These are phyloP conservation scores for Annona cherimola DNA, from an alignment of 164 flowering plant genomes.

Conservation along the genomic window DNA sequence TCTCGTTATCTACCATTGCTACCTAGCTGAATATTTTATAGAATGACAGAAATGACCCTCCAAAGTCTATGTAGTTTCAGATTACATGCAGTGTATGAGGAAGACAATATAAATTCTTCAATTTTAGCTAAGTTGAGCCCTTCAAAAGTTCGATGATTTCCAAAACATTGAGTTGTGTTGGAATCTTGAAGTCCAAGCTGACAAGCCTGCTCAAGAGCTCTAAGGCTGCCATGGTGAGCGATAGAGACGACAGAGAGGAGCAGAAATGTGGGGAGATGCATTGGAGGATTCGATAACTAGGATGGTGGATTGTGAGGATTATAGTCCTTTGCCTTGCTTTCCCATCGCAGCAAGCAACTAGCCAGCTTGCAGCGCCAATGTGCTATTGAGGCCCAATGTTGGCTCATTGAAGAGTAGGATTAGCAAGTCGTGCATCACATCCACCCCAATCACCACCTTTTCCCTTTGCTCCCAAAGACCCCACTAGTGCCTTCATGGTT, in stretches of 20 bases:
- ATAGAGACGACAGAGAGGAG: conserved; percentile 69
- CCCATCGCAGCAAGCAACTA: conserved; percentile 67
- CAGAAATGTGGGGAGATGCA: conserved; percentile 54
- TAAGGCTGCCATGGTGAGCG: conserved; percentile 62
- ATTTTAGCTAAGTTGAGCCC: conserved; percentile 15
- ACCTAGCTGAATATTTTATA: no score
- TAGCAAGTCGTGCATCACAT: conserved; percentile 76
- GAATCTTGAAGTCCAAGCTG: conserved; percentile 51
- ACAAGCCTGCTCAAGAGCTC: conserved; percentile 52
- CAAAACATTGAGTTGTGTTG: conserved; percentile 61
- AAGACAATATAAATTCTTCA: conserved; percentile 11
- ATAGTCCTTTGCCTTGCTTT: conserved; percentile 49
- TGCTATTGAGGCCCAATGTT: conserved; percentile 87
- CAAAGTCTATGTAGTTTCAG: no score
- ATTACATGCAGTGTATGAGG: no score
- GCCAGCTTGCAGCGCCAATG: conserved; percentile 73
- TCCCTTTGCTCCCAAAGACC: conserved; percentile 94
- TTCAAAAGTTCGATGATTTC: conserved; percentile 52
- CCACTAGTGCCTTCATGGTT: conserved; percentile 83
- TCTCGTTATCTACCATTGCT: no score
- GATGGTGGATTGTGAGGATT: conserved; percentile 82
- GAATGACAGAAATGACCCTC: no score
- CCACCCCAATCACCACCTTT: conserved; percentile 84
- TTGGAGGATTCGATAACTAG: conserved; percentile 70
- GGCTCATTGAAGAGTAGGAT: conserved; percentile 85